Evolutionary conservation across 805 yeast species (phyloP).

Genomic region (Wickerhamiella spandovensis): DNA sequence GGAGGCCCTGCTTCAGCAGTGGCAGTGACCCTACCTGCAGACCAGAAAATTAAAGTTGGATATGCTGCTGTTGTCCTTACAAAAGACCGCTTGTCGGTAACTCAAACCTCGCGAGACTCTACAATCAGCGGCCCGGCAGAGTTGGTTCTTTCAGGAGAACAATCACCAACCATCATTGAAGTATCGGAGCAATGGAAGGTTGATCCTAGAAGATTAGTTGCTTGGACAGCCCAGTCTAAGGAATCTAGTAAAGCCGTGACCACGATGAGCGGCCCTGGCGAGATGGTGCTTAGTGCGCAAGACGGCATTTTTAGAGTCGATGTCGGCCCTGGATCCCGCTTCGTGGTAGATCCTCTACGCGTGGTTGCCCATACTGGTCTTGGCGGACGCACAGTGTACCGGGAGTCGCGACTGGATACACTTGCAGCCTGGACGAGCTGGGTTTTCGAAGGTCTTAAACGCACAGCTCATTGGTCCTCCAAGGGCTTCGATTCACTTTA

Average conservation of each 20-base stretch:
- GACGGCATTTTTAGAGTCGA: slow-evolving; percentile 3
- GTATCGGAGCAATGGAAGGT: background rate
- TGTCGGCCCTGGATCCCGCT: background rate
- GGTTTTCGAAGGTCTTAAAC: background rate
- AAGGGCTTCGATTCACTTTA: background rate
- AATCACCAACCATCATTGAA: slow-evolving; percentile 1
- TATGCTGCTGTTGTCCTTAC: background rate
- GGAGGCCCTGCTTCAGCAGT: background rate
- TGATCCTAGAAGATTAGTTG: background rate
- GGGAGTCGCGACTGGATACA: slow-evolving; percentile 3
- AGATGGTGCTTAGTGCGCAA: slow-evolving; percentile 8
- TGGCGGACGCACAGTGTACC: background rate
- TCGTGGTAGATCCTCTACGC: background rate
- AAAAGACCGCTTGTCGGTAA: background rate
- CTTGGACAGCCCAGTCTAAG: background rate
- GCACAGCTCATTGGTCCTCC: background rate
- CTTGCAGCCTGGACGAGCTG: background rate
- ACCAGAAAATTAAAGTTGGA: background rate
- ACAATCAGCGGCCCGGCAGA: slow-evolving; percentile 3
- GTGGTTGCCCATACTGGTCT: slow-evolving; percentile 3
- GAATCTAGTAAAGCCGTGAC: background rate
- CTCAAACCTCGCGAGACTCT: background rate
- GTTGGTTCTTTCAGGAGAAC: background rate
- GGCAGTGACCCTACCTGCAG: background rate
- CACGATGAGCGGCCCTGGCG: background rate